Evolutionary conservation across 1,284 basidiomycete species (phyloP).

Genomic region (Irpex sp.): DNA sequence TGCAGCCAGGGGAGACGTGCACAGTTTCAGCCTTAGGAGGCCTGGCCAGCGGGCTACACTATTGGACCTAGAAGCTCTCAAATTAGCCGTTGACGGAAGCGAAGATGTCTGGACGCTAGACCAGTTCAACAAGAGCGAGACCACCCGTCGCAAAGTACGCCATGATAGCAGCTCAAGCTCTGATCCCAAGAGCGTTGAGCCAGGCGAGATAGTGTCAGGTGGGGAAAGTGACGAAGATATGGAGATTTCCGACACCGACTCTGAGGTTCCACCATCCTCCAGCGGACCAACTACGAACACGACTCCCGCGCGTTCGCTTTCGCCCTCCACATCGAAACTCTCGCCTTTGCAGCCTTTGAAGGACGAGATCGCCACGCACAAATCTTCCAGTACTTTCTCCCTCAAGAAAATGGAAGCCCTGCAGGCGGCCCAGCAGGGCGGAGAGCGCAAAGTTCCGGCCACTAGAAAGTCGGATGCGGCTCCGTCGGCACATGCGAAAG

Average conservation of each 20-base stretch:
- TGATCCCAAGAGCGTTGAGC: not conserved
- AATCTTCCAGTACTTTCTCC: no score
- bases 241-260: not conserved
- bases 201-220: not conserved
- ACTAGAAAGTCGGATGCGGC: not conserved
- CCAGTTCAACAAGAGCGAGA: not conserved
- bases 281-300: not conserved
- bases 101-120: not conserved
- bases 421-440: not conserved
- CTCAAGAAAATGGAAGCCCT: not conserved
- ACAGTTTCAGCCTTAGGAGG: not conserved
- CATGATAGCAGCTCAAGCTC: not conserved
- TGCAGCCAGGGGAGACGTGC: not conserved
- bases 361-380: not conserved
- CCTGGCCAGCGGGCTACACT: not conserved
- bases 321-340: not conserved
- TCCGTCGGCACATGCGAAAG: not conserved
- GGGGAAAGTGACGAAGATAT: not conserved
- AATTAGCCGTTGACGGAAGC: not conserved
- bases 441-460: not conserved
- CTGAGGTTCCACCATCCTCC: not conserved
- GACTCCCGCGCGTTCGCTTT: not conserved
- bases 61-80: not conserved
- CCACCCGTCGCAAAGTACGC: not conserved
- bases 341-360: not conserved